Conservation (phyloP, 2,329 filamentous ascomycete genomes). For the Diaporthe ampelina region DNA sequence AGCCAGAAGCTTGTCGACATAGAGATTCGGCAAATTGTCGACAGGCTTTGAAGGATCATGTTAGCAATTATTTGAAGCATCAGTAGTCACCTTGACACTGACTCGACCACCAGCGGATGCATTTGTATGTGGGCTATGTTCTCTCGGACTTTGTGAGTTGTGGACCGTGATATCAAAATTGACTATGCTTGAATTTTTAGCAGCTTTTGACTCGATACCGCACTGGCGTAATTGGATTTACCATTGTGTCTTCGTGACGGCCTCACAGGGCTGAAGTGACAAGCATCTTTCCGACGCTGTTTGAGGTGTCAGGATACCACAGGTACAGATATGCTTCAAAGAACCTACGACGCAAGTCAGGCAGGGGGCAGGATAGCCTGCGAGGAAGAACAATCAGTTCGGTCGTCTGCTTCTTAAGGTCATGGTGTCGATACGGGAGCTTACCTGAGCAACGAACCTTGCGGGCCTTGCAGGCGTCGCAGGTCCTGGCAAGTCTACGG, state of each 20-base stretch:
- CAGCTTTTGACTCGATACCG: neutral
- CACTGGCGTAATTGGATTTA: neutral
- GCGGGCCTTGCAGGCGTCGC: slow-evolving; percentile 56
- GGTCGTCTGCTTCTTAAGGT: neutral
- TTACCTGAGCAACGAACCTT: slow-evolving; percentile 55
- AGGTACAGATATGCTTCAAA: neutral
- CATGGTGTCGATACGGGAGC: slow-evolving; percentile 10
- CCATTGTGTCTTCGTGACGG: slow-evolving; percentile 39
- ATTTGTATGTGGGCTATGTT: slow-evolving; percentile 1
- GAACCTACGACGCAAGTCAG: slow-evolving; percentile 48
- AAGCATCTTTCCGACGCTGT: slow-evolving; percentile 41
- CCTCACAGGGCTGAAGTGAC: slow-evolving; percentile 47
- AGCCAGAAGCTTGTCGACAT: slow-evolving; percentile 32
- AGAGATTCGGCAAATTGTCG: slow-evolving; percentile 13
- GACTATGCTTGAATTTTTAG: neutral
- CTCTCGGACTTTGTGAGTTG: neutral
- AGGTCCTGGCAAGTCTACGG: slow-evolving; percentile 47
- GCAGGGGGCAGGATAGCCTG: slow-evolving; percentile 47
- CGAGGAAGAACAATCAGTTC: slow-evolving; percentile 10
- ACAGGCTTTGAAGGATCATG: neutral
- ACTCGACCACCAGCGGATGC: neutral
- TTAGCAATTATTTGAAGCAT: neutral
- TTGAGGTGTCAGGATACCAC: neutral
- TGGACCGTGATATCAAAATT: slow-evolving; percentile 41
- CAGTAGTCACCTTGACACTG: neutral